These are phyloP conservation scores for Botrytis elliptica DNA, from an alignment of 2,329 filamentous ascomycete species.

Conservation along the genomic window DNA sequence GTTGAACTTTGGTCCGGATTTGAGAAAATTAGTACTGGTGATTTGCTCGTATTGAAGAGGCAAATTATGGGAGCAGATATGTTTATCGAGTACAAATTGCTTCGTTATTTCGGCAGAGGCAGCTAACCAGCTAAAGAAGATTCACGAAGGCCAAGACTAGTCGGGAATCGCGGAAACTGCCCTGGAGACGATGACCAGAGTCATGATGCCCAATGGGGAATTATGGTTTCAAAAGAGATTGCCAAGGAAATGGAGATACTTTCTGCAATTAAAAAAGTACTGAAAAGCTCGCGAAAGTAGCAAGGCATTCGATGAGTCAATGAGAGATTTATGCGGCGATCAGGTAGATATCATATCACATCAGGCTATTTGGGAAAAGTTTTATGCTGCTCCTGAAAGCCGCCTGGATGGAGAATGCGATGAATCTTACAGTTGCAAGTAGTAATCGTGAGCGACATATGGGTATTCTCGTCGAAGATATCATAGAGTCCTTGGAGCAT, in stretches of 20 bases:
- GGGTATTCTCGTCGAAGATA: too few species aligned
- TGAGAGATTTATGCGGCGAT: accelerated
- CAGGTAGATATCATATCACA: accelerated
- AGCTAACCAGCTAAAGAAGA: background rate
- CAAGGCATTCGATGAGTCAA: background rate
- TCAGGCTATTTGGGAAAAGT: background rate
- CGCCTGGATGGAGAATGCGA: background rate
- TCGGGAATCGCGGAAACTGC: background rate
- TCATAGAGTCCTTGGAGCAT: too few species aligned
- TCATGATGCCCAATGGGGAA: background rate
- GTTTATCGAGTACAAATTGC: background rate
- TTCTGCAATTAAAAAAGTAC: accelerated
- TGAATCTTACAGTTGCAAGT: accelerated
- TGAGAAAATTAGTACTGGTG: accelerated
- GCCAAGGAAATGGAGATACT: background rate
- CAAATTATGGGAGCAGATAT: background rate
- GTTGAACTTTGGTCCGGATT: background rate
- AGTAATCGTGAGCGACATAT: background rate
- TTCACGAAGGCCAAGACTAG: accelerated
- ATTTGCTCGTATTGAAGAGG: background rate
- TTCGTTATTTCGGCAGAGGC: background rate
- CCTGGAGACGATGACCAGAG: accelerated
- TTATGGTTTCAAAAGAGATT: accelerated
- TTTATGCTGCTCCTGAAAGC: background rate
- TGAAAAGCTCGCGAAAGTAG: background rate